Evolutionary conservation across 2,329 filamentous ascomycete species (phyloP).

Genomic region (Aspergillus texensis): DNA sequence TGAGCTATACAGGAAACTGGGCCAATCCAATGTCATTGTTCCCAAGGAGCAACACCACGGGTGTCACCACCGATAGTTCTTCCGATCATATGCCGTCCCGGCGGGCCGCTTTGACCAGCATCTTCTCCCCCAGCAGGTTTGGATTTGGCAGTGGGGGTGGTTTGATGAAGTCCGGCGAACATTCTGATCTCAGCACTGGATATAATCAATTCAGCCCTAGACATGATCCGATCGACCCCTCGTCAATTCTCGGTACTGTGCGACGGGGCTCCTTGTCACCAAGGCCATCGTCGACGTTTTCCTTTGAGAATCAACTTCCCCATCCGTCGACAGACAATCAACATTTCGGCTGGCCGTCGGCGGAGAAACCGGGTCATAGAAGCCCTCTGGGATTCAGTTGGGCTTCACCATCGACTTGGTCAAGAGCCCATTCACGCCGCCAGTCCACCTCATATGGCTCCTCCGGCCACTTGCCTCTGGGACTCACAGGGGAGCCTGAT

Average conservation of each 20-base stretch:
- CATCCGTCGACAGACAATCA: constrained; percentile 78
- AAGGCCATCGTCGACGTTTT: constrained; percentile 56
- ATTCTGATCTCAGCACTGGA: constrained; percentile 37
- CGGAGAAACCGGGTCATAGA: constrained; percentile 57
- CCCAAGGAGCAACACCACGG: constrained; percentile 47
- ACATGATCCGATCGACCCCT: constrained; percentile 51
- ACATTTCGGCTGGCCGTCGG: constrained; percentile 68
- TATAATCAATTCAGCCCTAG: constrained; percentile 52
- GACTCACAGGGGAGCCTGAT: constrained; percentile 55
- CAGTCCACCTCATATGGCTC: constrained; percentile 79
- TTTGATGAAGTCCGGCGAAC: constrained; percentile 35
- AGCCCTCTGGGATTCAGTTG: constrained; percentile 58
- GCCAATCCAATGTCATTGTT: constrained; percentile 53
- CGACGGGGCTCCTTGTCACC: constrained; percentile 49
- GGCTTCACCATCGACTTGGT: constrained; percentile 64
- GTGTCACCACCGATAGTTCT: constrained; percentile 45
- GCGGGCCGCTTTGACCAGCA: constrained; percentile 44
- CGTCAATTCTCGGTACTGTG: constrained; percentile 45
- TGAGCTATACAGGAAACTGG: constrained; percentile 61
- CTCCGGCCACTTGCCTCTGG: constrained; percentile 62
- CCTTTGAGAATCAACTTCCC: constrained; percentile 62
- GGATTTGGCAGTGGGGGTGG: constrained; percentile 36
- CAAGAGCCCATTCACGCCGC: constrained; percentile 74
- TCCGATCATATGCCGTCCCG: constrained; percentile 44
- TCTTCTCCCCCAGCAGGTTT: constrained; percentile 46